These are phyloP conservation scores for Axilococcus clingmanii DNA, from an alignment of 139 green algal genomes.

Conservation along the genomic window DNA sequence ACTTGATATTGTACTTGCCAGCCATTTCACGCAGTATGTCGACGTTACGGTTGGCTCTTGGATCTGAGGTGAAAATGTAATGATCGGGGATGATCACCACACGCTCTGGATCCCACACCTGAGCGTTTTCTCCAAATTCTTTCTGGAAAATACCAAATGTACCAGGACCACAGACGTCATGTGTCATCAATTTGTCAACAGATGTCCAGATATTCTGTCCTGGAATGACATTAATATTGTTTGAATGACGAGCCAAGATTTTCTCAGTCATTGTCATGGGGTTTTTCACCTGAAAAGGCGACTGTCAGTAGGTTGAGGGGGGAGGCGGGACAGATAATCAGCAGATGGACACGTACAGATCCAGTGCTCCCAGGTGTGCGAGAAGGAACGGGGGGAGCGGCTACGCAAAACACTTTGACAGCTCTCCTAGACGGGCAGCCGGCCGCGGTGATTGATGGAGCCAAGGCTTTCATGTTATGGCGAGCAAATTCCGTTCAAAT, in stretches of 20 bases:
- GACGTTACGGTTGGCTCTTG: conserved; percentile 91
- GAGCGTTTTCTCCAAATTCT: conserved; percentile 84
- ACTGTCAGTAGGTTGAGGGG: background rate
- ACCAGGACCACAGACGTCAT: conserved; percentile 90
- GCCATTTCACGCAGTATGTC: conserved; percentile 70
- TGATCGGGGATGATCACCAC: conserved; percentile 94
- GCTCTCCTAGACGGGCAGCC: too few species aligned
- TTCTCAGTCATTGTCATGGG: conserved; percentile 94
- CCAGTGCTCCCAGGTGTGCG: conserved; percentile 39
- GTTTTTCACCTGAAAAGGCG: conserved; percentile 65
- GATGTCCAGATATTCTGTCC: conserved; percentile 90
- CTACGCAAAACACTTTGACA: conserved; percentile 6
- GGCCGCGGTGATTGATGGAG: too few species aligned
- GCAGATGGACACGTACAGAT: conserved; percentile 21
- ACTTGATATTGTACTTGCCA: conserved; percentile 83
- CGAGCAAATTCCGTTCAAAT: background rate
- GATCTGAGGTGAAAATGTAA: conserved; percentile 94
- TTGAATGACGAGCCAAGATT: conserved; percentile 77
- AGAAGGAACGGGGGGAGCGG: conserved; percentile 17
- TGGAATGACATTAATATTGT: conserved; percentile 51
- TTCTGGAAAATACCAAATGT: conserved; percentile 94
- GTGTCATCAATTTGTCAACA: conserved; percentile 91
- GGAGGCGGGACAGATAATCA: background rate
- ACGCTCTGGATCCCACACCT: conserved; percentile 85
- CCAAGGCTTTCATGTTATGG: background rate